A percentile compares a stretch with the other conserved stretches of the same genome.
Conservation (phyloP, 2,329 filamentous ascomycete genomes). For the Fusarium penzigii region DNA sequence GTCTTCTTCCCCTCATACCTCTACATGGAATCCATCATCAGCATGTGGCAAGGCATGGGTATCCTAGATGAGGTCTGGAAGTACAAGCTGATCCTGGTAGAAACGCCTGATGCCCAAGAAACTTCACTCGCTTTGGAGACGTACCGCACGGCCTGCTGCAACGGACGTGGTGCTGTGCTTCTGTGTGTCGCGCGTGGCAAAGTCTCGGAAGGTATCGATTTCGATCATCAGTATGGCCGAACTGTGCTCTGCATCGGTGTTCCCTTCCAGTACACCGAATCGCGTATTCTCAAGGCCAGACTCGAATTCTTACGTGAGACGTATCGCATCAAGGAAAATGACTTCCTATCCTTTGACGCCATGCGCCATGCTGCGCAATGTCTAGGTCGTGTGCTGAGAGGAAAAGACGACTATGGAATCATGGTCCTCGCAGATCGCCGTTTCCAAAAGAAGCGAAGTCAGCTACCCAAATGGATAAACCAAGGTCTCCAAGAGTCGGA, state of each 20-base stretch:
- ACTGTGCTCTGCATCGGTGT: conserved; percentile 96
- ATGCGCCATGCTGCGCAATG: conserved; percentile 99
- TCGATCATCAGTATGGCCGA: conserved; percentile 96
- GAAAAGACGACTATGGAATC: conserved; percentile 99
- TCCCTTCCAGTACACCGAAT: conserved; percentile 98
- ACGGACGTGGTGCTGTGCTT: conserved; percentile 88
- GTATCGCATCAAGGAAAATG: conserved; percentile 94
- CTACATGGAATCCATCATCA: conserved; percentile 99
- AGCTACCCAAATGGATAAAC: conserved; percentile 96
- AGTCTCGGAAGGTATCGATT: conserved; percentile 97
- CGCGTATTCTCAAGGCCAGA: conserved; percentile 90
- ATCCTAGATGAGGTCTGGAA: conserved; percentile 98
- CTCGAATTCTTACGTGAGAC: conserved; percentile 96
- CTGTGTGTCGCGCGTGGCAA: conserved; percentile 96
- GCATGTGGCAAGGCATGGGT: conserved; percentile 99
- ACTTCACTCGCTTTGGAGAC: conserved; percentile 94
- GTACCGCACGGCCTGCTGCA: conserved; percentile 96
- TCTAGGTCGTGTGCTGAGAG: conserved; percentile 87
- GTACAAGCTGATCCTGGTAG: conserved; percentile 96
- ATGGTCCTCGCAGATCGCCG: conserved; percentile 96
- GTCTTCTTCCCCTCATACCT: conserved; percentile 98
- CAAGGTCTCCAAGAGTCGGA: conserved; percentile 84
- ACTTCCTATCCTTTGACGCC: conserved; percentile 97
- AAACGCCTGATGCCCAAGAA: conserved; percentile 96
- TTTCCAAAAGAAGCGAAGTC: conserved; percentile 86